phyloP scores from a whole-genome alignment of 1,284 basidiomycete species.

The Volvariella volvacea region DNA sequence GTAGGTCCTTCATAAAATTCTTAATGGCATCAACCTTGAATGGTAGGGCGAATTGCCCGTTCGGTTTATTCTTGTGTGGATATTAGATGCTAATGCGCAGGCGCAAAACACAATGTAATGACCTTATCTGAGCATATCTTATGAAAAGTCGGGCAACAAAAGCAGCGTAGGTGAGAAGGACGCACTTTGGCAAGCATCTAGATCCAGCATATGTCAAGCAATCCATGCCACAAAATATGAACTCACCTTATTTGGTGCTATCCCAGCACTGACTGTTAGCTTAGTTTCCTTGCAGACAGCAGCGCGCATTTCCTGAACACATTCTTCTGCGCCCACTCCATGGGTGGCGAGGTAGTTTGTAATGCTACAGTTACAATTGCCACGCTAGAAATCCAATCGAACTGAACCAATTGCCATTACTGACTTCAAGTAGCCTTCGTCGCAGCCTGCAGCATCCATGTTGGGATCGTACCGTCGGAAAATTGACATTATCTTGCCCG shows the following conservation, averaged over 20 bases:
- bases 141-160: conserved; percentile 4
- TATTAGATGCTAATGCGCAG: background rate
- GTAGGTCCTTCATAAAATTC: conserved; percentile 67
- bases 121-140: conserved; percentile 92
- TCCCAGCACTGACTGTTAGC: conserved; percentile 90
- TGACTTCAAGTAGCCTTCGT: conserved; percentile 88
- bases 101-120: background rate
- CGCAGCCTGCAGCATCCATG: conserved; percentile 76
- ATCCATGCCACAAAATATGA: conserved; percentile 9
- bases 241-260: conserved; percentile 75
- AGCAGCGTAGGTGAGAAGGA: conserved; percentile 2
- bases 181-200: conserved; percentile 76
- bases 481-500: conserved; percentile 59
- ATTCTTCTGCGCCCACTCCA: conserved; percentile 59
- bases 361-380: conserved; percentile 40
- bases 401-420: conserved; percentile 22
- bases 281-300: conserved; percentile 70
- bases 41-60: conserved; percentile 80
- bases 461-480: conserved; percentile 77
- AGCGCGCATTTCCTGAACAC: conserved; percentile 72
- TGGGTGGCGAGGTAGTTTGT: conserved; percentile 72
- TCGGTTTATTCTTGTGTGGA: conserved; percentile 76
- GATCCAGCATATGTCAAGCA: background rate
- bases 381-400: background rate
- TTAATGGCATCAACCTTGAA: conserved; percentile 62